phyloP scores from a whole-genome alignment of 257 asterid genomes.

The Lantana camara region DNA sequence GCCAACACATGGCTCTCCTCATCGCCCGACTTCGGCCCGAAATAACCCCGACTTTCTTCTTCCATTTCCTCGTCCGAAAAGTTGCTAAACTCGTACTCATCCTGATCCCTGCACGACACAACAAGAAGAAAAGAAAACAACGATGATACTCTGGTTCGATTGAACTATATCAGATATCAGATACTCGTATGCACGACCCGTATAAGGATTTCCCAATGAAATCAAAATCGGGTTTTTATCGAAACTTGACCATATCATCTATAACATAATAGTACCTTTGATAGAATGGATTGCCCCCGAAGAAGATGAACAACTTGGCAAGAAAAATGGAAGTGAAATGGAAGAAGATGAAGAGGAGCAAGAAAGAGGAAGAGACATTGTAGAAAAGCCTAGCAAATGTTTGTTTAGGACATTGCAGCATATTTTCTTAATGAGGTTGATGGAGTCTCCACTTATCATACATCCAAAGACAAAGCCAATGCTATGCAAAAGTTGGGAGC shows the following conservation, averaged over 20 bases:
- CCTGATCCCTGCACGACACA: slow-evolving; percentile 51
- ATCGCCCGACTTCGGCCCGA: slow-evolving; percentile 26
- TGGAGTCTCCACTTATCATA: slow-evolving; percentile 43
- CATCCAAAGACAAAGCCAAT: slow-evolving; percentile 47
- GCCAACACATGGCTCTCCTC: slow-evolving; percentile 24
- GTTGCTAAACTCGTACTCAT: slow-evolving; percentile 45
- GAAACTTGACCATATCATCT: neutral
- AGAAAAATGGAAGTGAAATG: slow-evolving; percentile 77
- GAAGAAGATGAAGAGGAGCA: slow-evolving; percentile 71
- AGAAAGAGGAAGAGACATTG: slow-evolving; percentile 64
- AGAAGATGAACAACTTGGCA: slow-evolving; percentile 58
- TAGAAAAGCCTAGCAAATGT: slow-evolving; percentile 68
- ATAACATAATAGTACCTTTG: slow-evolving; percentile 45
- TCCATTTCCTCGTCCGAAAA: slow-evolving; percentile 62
- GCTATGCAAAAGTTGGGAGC: slow-evolving; percentile 40
- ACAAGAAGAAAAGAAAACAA: no score
- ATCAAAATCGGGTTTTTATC: neutral
- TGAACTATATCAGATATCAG: no score
- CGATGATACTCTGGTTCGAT: neutral
- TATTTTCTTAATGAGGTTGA: slow-evolving; percentile 41
- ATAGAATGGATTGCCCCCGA: slow-evolving; percentile 77
- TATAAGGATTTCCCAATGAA: neutral
- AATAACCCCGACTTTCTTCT: slow-evolving; percentile 31
- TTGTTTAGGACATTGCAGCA: slow-evolving; percentile 73
- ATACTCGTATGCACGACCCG: no score